Evolutionary conservation across 2,329 filamentous ascomycete genomes (phyloP).

Genomic region (Thielaviopsis ethacetica): DNA sequence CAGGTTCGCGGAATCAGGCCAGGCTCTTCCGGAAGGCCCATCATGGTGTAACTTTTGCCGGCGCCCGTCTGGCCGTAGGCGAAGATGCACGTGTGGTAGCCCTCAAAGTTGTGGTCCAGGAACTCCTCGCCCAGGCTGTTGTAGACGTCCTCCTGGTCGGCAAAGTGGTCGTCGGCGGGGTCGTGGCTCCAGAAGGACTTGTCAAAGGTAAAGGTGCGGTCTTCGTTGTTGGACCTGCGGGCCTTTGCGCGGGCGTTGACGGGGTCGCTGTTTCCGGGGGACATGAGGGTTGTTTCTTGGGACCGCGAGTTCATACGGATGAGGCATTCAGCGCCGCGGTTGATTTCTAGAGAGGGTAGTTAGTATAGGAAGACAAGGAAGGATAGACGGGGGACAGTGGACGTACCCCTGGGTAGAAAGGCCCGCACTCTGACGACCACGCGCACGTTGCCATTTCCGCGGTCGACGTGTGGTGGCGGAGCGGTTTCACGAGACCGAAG

Average conservation of each 20-base stretch:
- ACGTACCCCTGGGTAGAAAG: slow-evolving; percentile 60
- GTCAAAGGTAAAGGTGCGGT: slow-evolving; percentile 90
- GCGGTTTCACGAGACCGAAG: slow-evolving; percentile 56
- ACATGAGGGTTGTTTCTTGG: slow-evolving; percentile 66
- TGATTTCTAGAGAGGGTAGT: slow-evolving; percentile 45
- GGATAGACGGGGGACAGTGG: slow-evolving; percentile 11
- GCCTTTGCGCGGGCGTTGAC: slow-evolving; percentile 43
- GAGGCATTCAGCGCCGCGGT: slow-evolving; percentile 67
- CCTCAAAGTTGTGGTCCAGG: slow-evolving; percentile 96
- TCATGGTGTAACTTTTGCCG: slow-evolving; percentile 97
- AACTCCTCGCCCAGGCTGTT: slow-evolving; percentile 90
- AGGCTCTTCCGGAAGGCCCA: slow-evolving; percentile 73
- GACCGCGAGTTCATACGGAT: slow-evolving; percentile 81
- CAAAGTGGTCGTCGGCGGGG: slow-evolving; percentile 65
- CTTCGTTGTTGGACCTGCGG: slow-evolving; percentile 56
- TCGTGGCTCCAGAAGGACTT: slow-evolving; percentile 97
- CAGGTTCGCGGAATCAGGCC: slow-evolving; percentile 91
- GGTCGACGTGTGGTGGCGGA: slow-evolving; percentile 39
- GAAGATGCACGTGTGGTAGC: slow-evolving; percentile 98
- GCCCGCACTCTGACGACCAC: slow-evolving; percentile 69
- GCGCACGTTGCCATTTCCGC: slow-evolving; percentile 50
- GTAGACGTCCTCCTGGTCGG: slow-evolving; percentile 85
- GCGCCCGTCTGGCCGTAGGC: slow-evolving; percentile 96
- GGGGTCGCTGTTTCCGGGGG: slow-evolving; percentile 41
- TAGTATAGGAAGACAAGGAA: background rate